Conservation (phyloP, 1,284 basidiomycete genomes). For the Ganoderma lingzhi region DNA sequence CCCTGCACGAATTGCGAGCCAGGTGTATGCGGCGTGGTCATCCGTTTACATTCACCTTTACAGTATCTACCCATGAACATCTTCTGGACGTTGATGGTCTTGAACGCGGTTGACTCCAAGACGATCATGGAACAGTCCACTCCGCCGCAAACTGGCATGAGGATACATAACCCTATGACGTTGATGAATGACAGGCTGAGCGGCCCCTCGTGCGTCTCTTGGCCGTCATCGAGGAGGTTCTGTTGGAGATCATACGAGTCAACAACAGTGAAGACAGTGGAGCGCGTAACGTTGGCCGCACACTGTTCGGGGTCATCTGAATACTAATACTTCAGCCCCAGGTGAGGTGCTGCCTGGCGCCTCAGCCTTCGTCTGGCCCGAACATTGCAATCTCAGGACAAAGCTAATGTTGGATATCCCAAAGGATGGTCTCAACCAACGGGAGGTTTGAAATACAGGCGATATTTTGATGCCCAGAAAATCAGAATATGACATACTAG, state of each 20-base stretch:
- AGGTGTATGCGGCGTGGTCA: conserved; percentile 19
- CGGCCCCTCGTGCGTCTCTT: conserved; percentile 39
- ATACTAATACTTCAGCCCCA: too few species aligned
- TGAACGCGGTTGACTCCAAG: conserved; percentile 34
- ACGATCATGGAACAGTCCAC: conserved; percentile 34
- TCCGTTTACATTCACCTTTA: neutral
- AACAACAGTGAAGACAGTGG: conserved; percentile 45
- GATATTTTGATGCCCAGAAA: too few species aligned
- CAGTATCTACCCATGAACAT: conserved; percentile 32
- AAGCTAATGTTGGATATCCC: too few species aligned
- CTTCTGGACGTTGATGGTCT: neutral
- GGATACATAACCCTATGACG: conserved; percentile 36
- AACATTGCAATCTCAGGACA: too few species aligned
- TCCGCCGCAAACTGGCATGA: conserved; percentile 18
- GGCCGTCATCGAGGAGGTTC: conserved; percentile 46
- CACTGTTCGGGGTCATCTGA: conserved; percentile 25
- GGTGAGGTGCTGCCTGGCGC: too few species aligned
- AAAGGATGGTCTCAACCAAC: too few species aligned
- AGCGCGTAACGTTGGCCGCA: conserved; percentile 49
- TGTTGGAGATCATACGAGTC: conserved; percentile 43
- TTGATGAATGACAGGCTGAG: conserved; percentile 44
- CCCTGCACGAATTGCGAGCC: conserved; percentile 38
- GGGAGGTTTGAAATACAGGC: too few species aligned
- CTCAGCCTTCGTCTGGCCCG: too few species aligned
- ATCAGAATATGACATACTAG: too few species aligned